Conservation (phyloP, 306 rosid species). For the peach (Prunus persica) region Prunus_persica_NCBIv2 NC_034013.1:13110001-13110500, state of each 20-base stretch:
- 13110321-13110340: neutral
- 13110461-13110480: conserved; percentile 12
- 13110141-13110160: neutral
- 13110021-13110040: neutral
- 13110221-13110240: conserved; percentile 3
- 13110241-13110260: neutral
- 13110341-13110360: neutral
- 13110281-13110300: neutral
- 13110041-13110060: neutral
- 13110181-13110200: neutral
- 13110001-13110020: neutral
- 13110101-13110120: neutral
- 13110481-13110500: conserved; percentile 27
- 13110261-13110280: no score
- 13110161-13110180: conserved; percentile 12
- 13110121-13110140: conserved; percentile 8
- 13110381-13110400: neutral
- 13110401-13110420: conserved; percentile 10
- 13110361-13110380: conserved; percentile 4
- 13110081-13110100: neutral
- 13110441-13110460: neutral
- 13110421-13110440: neutral
- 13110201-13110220: neutral
- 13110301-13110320: neutral
- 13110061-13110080: neutral